Evolutionary conservation across 2,329 filamentous ascomycete species (phyloP).

Genomic region (Fusarium pininemorale): DNA sequence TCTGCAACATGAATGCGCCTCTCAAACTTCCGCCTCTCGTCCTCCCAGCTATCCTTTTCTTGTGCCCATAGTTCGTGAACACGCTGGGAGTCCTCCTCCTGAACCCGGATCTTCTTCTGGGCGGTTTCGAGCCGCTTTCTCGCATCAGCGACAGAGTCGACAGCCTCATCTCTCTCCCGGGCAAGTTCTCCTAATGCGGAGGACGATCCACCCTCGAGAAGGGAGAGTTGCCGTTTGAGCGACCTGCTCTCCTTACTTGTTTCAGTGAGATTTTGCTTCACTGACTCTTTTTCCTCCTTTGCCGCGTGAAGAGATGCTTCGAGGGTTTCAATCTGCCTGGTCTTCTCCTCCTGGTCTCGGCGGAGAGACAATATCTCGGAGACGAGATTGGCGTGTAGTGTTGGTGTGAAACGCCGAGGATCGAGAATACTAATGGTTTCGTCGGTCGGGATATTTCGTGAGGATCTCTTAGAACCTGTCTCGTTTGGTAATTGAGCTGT

Average conservation of each 20-base stretch:
- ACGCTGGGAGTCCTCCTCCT: constrained; percentile 84
- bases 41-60: constrained; percentile 86
- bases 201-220: constrained; percentile 87
- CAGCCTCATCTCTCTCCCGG: constrained; percentile 85
- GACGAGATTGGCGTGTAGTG: constrained; percentile 91
- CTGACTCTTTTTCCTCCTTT: constrained; percentile 76
- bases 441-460: constrained; percentile 69
- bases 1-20: constrained; percentile 91
- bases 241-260: constrained; percentile 80
- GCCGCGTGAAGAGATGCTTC: constrained; percentile 78
- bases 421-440: constrained; percentile 81
- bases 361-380: constrained; percentile 90
- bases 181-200: constrained; percentile 86
- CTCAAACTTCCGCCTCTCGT: constrained; percentile 83
- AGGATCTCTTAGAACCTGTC: constrained; percentile 60
- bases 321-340: constrained; percentile 84
- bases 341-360: constrained; percentile 90
- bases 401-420: constrained; percentile 92
- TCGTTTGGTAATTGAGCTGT: constrained; percentile 60
- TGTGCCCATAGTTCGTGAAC: constrained; percentile 83
- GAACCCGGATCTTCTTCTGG: constrained; percentile 79
- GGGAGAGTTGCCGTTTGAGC: constrained; percentile 83
- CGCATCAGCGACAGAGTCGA: constrained; percentile 75
- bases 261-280: constrained; percentile 69
- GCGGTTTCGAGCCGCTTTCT: constrained; percentile 79